These are phyloP conservation scores for Gracilaria gracilis DNA, from an alignment of 23 red algal genomes.

Conservation along the genomic window DNA sequence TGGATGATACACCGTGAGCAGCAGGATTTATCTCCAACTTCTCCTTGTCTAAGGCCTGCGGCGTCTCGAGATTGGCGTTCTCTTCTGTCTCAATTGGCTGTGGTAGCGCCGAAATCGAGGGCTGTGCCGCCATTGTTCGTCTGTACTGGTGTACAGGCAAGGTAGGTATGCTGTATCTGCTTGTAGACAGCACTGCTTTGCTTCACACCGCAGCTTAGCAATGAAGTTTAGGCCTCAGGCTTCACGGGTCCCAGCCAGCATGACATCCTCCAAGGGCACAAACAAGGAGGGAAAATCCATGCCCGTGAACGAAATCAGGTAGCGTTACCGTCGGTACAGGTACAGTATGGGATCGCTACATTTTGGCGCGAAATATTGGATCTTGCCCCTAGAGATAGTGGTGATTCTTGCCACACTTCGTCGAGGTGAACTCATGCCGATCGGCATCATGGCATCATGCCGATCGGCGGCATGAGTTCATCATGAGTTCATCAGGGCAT, in stretches of 20 bases:
- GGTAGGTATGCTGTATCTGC: no score
- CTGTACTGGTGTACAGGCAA: neutral
- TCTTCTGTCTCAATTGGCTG: neutral
- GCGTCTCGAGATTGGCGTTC: neutral
- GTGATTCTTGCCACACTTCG: no score
- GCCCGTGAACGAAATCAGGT: neutral
- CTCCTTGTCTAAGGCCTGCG: neutral
- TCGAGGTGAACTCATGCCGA: no score
- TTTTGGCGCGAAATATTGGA: neutral
- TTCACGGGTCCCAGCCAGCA: no score
- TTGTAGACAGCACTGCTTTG: neutral
- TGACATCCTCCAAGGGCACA: neutral
- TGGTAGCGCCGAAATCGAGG: neutral
- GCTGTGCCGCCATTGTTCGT: neutral
- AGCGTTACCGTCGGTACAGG: no score
- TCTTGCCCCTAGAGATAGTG: no score
- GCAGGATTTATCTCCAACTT: neutral
- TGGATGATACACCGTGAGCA: neutral
- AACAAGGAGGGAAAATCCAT: neutral
- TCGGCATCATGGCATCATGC: no score
- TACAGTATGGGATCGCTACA: no score
- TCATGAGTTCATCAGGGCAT: no score
- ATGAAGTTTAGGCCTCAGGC: no score
- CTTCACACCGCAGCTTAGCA: no score
- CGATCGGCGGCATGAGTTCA: no score